These are phyloP conservation scores for Bifiguratus adelaidae DNA, from an alignment of 192 early-diverging fungal species.

Conservation along the genomic window DNA sequence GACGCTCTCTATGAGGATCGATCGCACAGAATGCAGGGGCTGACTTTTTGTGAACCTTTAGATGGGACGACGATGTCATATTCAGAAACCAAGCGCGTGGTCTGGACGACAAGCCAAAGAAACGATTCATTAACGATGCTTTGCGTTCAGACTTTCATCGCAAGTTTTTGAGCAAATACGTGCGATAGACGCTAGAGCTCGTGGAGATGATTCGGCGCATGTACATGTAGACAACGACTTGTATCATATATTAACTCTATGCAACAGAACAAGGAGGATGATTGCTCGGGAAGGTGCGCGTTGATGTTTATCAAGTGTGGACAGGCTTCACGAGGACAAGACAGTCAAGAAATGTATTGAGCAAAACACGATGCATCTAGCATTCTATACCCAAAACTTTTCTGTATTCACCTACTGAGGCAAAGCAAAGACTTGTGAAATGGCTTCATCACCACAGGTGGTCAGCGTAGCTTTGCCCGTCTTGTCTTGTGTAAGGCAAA, in stretches of 20 bases:
- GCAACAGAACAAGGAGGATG: too few relatives aligned
- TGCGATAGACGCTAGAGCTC: slow-evolving; percentile 39
- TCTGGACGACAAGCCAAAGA: slow-evolving; percentile 77
- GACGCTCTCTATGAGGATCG: neutral
- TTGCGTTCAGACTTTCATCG: slow-evolving; percentile 92
- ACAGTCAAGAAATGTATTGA: too few relatives aligned
- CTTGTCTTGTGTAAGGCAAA: neutral
- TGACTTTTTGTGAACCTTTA: slow-evolving; percentile 3
- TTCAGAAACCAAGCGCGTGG: slow-evolving; percentile 95
- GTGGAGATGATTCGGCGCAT: too few relatives aligned
- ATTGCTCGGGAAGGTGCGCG: too few relatives aligned
- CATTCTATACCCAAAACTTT: too few relatives aligned
- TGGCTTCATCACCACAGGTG: slow-evolving; percentile 2
- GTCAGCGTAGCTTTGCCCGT: neutral
- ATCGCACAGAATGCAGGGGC: neutral
- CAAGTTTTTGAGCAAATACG: slow-evolving; percentile 91
- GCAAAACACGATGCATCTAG: too few relatives aligned
- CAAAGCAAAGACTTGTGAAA: slow-evolving; percentile 1
- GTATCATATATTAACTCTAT: neutral
- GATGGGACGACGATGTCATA: slow-evolving; percentile 98
- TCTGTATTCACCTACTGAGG: too few relatives aligned
- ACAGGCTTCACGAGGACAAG: too few relatives aligned
- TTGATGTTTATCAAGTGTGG: too few relatives aligned
- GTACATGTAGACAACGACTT: too few relatives aligned
- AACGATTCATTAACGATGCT: slow-evolving; percentile 96